Evolutionary conservation across 1,139 yeast species (phyloP).

Genomic region (Yamadazyma sp.): DNA sequence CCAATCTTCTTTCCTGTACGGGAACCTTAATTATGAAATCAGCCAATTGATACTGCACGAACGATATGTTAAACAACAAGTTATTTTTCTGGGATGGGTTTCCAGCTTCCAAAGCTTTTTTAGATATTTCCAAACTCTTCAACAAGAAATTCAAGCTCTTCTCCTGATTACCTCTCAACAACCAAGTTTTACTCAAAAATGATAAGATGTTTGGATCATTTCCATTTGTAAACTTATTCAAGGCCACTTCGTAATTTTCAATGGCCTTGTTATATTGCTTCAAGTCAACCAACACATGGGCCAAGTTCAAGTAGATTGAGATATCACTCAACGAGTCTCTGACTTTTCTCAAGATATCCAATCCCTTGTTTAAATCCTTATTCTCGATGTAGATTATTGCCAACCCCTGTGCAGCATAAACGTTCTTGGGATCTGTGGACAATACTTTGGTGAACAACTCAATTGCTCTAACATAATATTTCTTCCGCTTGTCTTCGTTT

Average conservation of each 20-base stretch:
- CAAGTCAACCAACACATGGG: conserved; percentile 82
- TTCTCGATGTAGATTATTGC: conserved; percentile 92
- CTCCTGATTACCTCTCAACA: conserved; percentile 72
- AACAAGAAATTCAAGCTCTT: conserved; percentile 59
- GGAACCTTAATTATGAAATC: conserved; percentile 72
- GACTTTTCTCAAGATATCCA: conserved; percentile 83
- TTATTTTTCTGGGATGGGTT: conserved; percentile 27
- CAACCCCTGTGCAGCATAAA: conserved; percentile 96
- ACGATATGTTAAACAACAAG: conserved; percentile 79
- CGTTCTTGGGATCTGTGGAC: conserved; percentile 79
- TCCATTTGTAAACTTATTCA: conserved; percentile 63
- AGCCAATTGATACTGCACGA: conserved; percentile 83
- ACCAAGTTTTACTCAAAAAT: conserved; percentile 88
- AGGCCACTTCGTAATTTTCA: conserved; percentile 83
- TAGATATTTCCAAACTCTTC: conserved; percentile 62
- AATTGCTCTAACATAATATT: conserved; percentile 82
- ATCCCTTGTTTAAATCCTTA: conserved; percentile 71
- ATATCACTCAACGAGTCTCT: conserved; percentile 87
- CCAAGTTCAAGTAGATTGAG: conserved; percentile 80
- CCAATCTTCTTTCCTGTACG: conserved; percentile 57
- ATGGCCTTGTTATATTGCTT: conserved; percentile 84
- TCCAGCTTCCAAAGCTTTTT: conserved; percentile 53
- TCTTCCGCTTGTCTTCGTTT: conserved; percentile 68
- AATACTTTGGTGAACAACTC: conserved; percentile 88
- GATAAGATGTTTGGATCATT: conserved; percentile 65